Percentiles rank a stretch among this genome's conserved stretches.
Evolutionary conservation across 2,329 filamentous ascomycete genomes (phyloP).

Genomic region (Aureobasidium melanogenum): DNA sequence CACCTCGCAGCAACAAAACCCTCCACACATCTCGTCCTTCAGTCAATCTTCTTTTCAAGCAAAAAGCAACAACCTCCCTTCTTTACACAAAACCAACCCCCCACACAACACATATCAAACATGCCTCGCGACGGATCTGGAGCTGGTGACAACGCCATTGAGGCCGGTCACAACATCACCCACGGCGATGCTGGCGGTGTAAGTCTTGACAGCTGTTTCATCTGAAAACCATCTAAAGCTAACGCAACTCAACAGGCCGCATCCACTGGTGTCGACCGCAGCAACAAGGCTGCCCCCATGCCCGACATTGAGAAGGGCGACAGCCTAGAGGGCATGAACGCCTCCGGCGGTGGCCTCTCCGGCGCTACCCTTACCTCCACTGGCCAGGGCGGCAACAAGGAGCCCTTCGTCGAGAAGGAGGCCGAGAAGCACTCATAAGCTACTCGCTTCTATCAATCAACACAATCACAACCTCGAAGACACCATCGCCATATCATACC

Average conservation of each 20-base stretch:
- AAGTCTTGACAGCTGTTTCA: constrained; percentile 9
- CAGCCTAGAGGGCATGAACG: constrained; percentile 27
- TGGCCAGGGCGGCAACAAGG: constrained; percentile 73
- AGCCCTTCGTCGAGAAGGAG: constrained; percentile 70
- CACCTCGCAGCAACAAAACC: constrained; percentile 6
- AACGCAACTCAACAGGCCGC: constrained; percentile 10
- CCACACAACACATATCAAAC: constrained; percentile 15
- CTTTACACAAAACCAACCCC: background rate
- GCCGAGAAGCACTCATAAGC: constrained; percentile 45
- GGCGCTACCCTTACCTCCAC: constrained; percentile 65
- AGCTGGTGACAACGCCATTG: constrained; percentile 32
- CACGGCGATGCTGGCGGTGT: constrained; percentile 31
- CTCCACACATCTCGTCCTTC: background rate
- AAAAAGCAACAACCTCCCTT: background rate
- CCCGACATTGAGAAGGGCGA: constrained; percentile 32
- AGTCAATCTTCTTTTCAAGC: background rate
- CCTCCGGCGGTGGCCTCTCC: constrained; percentile 25
- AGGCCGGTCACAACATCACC: constrained; percentile 28
- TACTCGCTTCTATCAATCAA: background rate
- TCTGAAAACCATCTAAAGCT: background rate
- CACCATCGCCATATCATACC: background rate
- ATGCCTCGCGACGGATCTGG: constrained; percentile 36
- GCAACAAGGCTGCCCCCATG: constrained; percentile 31
- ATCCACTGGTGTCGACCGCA: constrained; percentile 25
- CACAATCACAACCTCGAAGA: background rate